These are phyloP conservation scores for Eutrema salsugineum DNA, from an alignment of 441 rosid species.

Conservation along the genomic window DNA sequence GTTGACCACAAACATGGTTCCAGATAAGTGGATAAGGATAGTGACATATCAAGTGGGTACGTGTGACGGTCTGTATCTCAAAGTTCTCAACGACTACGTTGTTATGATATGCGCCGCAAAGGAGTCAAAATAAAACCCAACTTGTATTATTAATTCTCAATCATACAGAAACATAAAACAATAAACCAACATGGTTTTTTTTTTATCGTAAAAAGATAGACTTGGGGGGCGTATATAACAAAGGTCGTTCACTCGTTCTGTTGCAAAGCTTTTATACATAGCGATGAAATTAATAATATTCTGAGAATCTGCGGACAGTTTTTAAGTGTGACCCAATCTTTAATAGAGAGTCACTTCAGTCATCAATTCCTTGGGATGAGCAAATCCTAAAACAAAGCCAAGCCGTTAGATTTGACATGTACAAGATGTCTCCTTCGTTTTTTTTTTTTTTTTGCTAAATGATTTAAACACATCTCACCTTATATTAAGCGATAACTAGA, in stretches of 20 bases:
- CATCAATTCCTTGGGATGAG: background rate
- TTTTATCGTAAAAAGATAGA: background rate
- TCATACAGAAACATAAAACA: background rate
- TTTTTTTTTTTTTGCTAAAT: too few relatives aligned
- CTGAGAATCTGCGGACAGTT: background rate
- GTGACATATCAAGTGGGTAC: constrained; percentile 4
- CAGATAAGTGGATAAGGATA: constrained; percentile 20
- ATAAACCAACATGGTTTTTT: background rate
- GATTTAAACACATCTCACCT: background rate
- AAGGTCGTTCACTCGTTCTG: too few relatives aligned
- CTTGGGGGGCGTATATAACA: too few relatives aligned
- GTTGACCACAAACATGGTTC: constrained; percentile 28
- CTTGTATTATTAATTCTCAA: background rate
- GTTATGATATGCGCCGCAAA: background rate
- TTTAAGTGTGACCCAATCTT: background rate
- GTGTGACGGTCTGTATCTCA: background rate
- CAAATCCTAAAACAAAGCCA: background rate
- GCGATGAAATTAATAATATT: background rate
- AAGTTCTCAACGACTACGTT: background rate
- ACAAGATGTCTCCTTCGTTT: background rate
- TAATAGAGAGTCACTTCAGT: background rate
- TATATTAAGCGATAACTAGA: background rate
- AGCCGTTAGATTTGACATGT: background rate
- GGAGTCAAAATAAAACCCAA: background rate
- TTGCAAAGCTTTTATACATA: too few relatives aligned